Evolutionary conservation across 495 filamentous ascomycete genomes (phyloP), one percentile per base, ranked within the genome.

Genomic region (Hyaloscypha hepaticicola): DNA sequence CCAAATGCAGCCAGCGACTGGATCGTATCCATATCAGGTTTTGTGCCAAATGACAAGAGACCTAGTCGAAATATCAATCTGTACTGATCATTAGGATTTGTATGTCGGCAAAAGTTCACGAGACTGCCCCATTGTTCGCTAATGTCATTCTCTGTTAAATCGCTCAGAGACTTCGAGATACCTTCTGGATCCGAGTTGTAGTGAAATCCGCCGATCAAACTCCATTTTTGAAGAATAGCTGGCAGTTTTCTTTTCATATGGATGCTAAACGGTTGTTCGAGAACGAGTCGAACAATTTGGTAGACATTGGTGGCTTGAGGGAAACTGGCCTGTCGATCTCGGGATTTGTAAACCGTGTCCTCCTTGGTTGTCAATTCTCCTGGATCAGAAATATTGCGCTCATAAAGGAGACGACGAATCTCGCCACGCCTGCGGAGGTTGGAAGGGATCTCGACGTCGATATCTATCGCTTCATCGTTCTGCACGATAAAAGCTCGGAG

Each of bases 11-110:
- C 58, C 8, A 83, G 45, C 0, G 74, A 69, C 24, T 71, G 65
- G 0, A 84, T 24, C 0, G 77, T 26, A 24, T 66, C 60, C 75
- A 82, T 79, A 50, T 79, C 60, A 26, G 73, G 66, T 14, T 73
- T 41, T 3, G 66, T 29, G 6, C 69, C 24, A 58, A 79, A 85
- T 0, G 78, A 70, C 5, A 85, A 64, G 0, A 74, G n/a, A 1
- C 71, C 75, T 8, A 82, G 65, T 0, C 75, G 59, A 58, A 84
- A 83, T 74, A 82, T 82, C 3, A 83, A 63, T 16, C 55, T 49
- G 50, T 72, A 75, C 0, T 41, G 62, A 27, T 81, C 71, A 33
- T 72, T 28, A 7, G 16, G 2, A 6, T 49, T 19, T 21, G 65
- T 62, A 3, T 63, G 24, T 21, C 62, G 49, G 52, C 74, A 79